Evolutionary conservation across 345 rosid genomes (phyloP).

Genomic region (Eucalyptus caleyi): DNA sequence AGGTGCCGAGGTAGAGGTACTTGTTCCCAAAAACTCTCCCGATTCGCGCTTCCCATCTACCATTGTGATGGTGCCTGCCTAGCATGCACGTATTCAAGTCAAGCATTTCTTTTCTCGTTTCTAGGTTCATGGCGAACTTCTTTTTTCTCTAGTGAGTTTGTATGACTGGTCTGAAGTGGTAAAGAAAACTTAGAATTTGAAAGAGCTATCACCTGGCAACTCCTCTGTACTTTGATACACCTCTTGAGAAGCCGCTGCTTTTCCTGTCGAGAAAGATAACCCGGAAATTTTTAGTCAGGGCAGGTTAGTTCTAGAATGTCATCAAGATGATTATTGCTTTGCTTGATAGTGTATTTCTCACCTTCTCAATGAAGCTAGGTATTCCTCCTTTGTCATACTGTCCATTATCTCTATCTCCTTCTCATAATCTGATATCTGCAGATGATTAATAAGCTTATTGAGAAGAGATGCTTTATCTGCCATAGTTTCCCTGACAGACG

Average conservation of each 20-base stretch:
- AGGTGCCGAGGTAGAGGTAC: constrained; percentile 63
- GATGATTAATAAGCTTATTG: background rate
- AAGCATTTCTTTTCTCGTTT: background rate
- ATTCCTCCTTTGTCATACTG: constrained; percentile 49
- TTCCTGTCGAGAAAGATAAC: constrained; percentile 15
- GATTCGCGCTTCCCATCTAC: constrained; percentile 73
- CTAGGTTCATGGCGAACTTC: background rate
- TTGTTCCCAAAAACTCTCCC: constrained; percentile 64
- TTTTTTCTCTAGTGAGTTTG: background rate
- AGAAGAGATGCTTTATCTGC: background rate
- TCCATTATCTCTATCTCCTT: constrained; percentile 45
- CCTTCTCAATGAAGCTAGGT: constrained; percentile 57
- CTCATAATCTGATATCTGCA: constrained; percentile 41
- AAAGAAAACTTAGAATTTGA: background rate
- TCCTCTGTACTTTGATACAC: constrained; percentile 62
- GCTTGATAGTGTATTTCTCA: background rate
- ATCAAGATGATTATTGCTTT: background rate
- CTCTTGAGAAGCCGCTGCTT: constrained; percentile 66
- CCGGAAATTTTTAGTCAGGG: background rate
- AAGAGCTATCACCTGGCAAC: constrained; percentile 37
- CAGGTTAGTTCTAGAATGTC: background rate
- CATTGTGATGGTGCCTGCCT: constrained; percentile 61
- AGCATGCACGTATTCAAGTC: background rate
- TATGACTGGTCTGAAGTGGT: background rate
- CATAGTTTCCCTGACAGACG: background rate